Evolutionary conservation across 2,329 filamentous ascomycete species (phyloP), one percentile per base, ranked within the genome.

Genomic region (Cytospora paraplurivora): DNA sequence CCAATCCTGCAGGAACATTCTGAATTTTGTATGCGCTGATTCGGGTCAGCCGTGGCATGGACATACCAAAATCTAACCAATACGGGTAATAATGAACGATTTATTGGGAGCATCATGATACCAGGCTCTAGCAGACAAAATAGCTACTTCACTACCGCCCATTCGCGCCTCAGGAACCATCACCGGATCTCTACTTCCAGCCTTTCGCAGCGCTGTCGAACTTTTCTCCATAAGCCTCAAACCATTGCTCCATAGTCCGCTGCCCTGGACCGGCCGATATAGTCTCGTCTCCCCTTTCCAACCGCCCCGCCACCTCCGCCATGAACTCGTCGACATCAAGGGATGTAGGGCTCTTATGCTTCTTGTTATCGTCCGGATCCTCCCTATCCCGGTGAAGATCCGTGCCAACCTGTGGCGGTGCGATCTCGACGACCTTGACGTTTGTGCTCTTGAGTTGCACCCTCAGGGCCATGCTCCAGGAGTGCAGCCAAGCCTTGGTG

Each of bases 291-390:
- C 80, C 82, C 1, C 70, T 71, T 69, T 81, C 78, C 72, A 81
- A 75, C 65, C 78, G 79, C 53, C 69, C 68, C 1, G 72, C 67
- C 1, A 85, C 72, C 58, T 81, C 78, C 6, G 77, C 72, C 73
- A 85, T 81, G 66, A 86, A 87, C 71, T 86, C 83, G 0, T 82
- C 79, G 4, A 85, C 71, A 0, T 72, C 77, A 70, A 87, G 67
- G 21, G 78, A 73, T 32, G 62, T 70, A n/a, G 73, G 67, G 44
- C 82, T 83, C n/a, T 83, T 80, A 7, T 79, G 73, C 73, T 85
- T 86, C 72, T 85, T 87, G 62, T 86, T 86, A 65, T 86, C 81
- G 66, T 85, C 78, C 1, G 84, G 83, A 67, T 86, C 77, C 53
- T 77, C 74, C 34, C 83, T 73, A 67, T 87, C 84, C 0, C 83